A percentile compares a stretch with the other conserved stretches of the same genome.
Evolutionary conservation across 139 green algal genomes (phyloP).

Genomic region (Spirogloea muscicola): DNA sequence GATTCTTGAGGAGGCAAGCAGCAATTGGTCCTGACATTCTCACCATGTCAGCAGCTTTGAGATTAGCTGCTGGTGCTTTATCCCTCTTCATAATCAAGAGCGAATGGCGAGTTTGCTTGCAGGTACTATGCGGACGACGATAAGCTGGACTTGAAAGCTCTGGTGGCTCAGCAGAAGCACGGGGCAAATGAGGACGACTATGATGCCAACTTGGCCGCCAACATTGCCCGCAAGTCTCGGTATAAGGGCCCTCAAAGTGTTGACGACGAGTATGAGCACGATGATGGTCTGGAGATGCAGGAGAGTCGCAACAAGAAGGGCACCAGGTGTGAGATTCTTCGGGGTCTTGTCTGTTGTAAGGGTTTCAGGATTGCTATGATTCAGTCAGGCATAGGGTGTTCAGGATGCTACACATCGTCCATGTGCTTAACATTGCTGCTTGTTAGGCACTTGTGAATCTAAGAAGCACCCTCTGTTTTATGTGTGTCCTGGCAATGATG

Average conservation of each 20-base stretch:
- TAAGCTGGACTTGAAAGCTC: conserved; percentile 57
- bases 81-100: too few relatives aligned
- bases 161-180: conserved; percentile 69
- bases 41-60: neutral
- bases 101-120: neutral
- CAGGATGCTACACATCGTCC: too few relatives aligned
- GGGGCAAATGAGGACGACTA: conserved; percentile 43
- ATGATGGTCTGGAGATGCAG: conserved; percentile 75
- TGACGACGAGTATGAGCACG: conserved; percentile 93
- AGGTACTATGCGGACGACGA: conserved; percentile 85
- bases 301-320: conserved; percentile 51
- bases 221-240: conserved; percentile 62
- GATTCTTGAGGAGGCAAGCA: neutral
- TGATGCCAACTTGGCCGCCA: conserved; percentile 68
- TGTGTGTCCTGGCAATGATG: too few relatives aligned
- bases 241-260: conserved; percentile 56
- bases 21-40: neutral
- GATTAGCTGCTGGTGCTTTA: neutral
- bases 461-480: too few relatives aligned
- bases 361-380: too few relatives aligned
- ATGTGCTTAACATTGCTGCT: too few relatives aligned
- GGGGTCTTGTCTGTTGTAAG: too few relatives aligned
- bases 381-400: too few relatives aligned
- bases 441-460: too few relatives aligned
- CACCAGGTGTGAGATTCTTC: neutral